These are phyloP conservation scores for Pleurotus djamor DNA, from an alignment of 768 basidiomycete genomes.

Conservation along the genomic window DNA sequence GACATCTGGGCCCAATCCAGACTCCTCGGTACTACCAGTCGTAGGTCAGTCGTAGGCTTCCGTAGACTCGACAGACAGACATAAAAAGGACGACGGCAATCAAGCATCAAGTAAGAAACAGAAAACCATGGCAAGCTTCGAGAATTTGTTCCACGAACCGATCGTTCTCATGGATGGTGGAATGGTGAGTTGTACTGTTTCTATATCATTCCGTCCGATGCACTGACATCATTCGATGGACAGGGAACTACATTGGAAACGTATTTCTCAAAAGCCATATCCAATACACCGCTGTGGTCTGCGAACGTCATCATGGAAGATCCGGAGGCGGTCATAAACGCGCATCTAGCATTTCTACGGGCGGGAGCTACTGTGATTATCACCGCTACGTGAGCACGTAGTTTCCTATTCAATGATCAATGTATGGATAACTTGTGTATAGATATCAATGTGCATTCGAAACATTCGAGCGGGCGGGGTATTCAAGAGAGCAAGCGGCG, in stretches of 20 bases:
- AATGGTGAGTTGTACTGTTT: conserved; percentile 28
- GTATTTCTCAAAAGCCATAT: conserved; percentile 41
- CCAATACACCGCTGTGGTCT: conserved; percentile 69
- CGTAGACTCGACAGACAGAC: too few species aligned
- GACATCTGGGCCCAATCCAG: too few species aligned
- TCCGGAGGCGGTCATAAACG: conserved; percentile 49
- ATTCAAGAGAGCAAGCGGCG: conserved; percentile 37
- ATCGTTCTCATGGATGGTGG: conserved; percentile 40
- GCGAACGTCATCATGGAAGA: conserved; percentile 54
- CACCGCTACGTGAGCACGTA: conserved; percentile 57
- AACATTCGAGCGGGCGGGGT: conserved; percentile 53
- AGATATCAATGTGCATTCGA: conserved; percentile 68
- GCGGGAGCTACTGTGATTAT: conserved; percentile 67
- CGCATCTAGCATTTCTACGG: conserved; percentile 60
- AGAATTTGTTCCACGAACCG: neutral
- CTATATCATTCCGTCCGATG: neutral
- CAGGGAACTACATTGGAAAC: conserved; percentile 67
- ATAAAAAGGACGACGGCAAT: too few species aligned
- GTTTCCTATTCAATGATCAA: too few species aligned
- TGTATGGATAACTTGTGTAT: neutral
- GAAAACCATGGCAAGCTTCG: neutral
- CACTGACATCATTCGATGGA: neutral
- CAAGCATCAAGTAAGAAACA: too few species aligned
- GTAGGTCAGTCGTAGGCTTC: too few species aligned
- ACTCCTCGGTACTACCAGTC: too few species aligned